Conservation (phyloP, 176 grass and related monocot species). For the Eragrostis nindensis region DNA sequence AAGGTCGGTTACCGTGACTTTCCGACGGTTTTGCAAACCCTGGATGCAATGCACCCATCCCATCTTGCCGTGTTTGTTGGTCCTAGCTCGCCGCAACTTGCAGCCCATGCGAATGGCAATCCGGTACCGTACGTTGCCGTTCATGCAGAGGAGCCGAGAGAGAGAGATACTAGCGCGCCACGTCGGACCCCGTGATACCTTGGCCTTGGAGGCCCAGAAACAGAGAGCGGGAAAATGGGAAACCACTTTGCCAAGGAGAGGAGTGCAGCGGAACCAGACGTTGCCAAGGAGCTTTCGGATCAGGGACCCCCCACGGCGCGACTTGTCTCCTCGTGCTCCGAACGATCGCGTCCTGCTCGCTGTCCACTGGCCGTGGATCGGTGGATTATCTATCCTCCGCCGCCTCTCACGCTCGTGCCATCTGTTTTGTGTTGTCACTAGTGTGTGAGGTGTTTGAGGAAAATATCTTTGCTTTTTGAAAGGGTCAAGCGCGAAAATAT, state of each 20-base stretch:
- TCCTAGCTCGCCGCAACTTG: background rate
- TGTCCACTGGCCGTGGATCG: constrained; percentile 11
- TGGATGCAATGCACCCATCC: too few species aligned
- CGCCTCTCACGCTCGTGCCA: background rate
- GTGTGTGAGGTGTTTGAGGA: background rate
- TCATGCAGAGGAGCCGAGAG: background rate
- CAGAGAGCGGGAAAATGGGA: too few species aligned
- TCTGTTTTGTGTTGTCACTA: background rate
- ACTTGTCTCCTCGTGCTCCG: background rate
- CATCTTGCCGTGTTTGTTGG: background rate
- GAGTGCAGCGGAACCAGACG: too few species aligned
- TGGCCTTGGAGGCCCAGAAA: constrained; percentile 40
- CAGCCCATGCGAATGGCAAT: background rate
- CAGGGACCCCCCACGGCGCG: background rate
- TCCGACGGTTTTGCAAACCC: too few species aligned
- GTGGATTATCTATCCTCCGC: too few species aligned
- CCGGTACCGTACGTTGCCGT: background rate
- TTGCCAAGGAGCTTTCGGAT: background rate
- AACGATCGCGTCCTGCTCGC: background rate
- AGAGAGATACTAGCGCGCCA: background rate
- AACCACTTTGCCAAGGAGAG: too few species aligned
- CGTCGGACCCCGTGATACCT: constrained; percentile 26
- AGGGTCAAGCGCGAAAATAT: constrained; percentile 8
- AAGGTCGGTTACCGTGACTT: too few species aligned
- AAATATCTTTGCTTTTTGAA: constrained; percentile 37